A percentile compares a stretch with the other conserved stretches of the same genome.
These are phyloP conservation scores for Calonectria fujianensis DNA, from an alignment of 2,329 filamentous ascomycete genomes.

Conservation along the genomic window DNA sequence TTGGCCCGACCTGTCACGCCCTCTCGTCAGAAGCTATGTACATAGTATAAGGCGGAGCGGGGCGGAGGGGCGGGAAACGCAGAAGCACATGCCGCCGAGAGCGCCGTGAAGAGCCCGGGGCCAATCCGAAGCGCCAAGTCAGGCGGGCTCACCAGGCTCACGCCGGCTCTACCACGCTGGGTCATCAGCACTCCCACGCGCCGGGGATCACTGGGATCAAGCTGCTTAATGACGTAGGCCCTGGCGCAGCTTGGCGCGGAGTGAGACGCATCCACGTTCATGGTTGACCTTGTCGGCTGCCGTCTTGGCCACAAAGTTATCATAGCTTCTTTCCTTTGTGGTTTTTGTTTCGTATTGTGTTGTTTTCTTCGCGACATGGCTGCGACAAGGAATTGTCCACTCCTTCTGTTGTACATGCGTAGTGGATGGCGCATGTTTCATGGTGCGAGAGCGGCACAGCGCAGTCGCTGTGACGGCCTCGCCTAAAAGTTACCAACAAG, in stretches of 20 bases:
- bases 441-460: constrained; percentile 2
- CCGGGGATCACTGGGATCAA: constrained; percentile 44
- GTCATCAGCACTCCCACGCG: constrained; percentile 39
- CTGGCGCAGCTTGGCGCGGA: constrained; percentile 30
- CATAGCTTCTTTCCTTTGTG: not conserved
- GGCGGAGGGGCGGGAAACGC: constrained; percentile 26
- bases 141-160: constrained; percentile 16
- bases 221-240: constrained; percentile 55
- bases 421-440: constrained; percentile 12
- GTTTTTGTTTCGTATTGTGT: not conserved
- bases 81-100: constrained; percentile 33
- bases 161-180: constrained; percentile 26
- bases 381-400: constrained; percentile 4
- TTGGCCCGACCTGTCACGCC: constrained; percentile 4
- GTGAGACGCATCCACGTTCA: constrained; percentile 29
- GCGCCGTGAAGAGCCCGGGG: constrained; percentile 5
- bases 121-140: constrained; percentile 16
- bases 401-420: not conserved
- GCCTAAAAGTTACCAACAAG: constrained; percentile 29
- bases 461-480: constrained; percentile 16
- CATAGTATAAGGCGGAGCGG: constrained; percentile 25
- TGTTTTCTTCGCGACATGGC: not conserved
- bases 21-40: constrained; percentile 17
- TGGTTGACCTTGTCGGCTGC: not conserved
- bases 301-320: constrained; percentile 7